Evolutionary conservation across 1,139 yeast species (phyloP).

Genomic region (Pichia sp.): DNA sequence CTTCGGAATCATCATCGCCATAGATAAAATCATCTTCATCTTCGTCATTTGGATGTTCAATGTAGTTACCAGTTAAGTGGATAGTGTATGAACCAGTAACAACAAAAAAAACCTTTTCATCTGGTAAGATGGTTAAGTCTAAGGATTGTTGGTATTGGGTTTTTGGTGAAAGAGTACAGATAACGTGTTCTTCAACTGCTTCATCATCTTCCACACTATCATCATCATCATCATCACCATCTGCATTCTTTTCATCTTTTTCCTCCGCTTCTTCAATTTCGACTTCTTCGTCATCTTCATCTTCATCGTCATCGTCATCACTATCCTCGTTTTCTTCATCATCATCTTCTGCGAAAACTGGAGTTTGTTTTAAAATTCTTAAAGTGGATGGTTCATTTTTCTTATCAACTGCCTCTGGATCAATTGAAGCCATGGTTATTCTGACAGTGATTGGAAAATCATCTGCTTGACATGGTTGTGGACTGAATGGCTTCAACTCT

Average conservation of each 20-base stretch:
- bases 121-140: slow-evolving; percentile 86
- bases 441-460: slow-evolving; percentile 87
- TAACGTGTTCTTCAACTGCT: slow-evolving; percentile 65
- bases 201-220: slow-evolving; percentile 52
- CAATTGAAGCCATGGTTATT: slow-evolving; percentile 91
- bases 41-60: slow-evolving; percentile 87
- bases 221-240: slow-evolving; percentile 48
- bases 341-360: slow-evolving; percentile 44
- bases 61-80: slow-evolving; percentile 90
- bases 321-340: slow-evolving; percentile 46
- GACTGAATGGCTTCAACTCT: slow-evolving; percentile 78
- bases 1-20: slow-evolving; percentile 43
- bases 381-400: slow-evolving; percentile 81
- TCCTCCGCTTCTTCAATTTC: slow-evolving; percentile 26
- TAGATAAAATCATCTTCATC: slow-evolving; percentile 51
- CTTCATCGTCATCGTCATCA: slow-evolving; percentile 43
- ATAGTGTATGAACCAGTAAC: slow-evolving; percentile 94
- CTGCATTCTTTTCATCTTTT: slow-evolving; percentile 36
- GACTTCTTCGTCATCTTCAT: slow-evolving; percentile 34
- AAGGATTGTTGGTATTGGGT: slow-evolving; percentile 81
- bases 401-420: slow-evolving; percentile 77
- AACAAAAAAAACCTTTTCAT: slow-evolving; percentile 89
- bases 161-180: slow-evolving; percentile 88
- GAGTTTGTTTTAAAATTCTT: slow-evolving; percentile 72
- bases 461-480: slow-evolving; percentile 79